Evolutionary conservation across 768 basidiomycete species (phyloP).

Genomic region (Tephrocybe sp.): DNA sequence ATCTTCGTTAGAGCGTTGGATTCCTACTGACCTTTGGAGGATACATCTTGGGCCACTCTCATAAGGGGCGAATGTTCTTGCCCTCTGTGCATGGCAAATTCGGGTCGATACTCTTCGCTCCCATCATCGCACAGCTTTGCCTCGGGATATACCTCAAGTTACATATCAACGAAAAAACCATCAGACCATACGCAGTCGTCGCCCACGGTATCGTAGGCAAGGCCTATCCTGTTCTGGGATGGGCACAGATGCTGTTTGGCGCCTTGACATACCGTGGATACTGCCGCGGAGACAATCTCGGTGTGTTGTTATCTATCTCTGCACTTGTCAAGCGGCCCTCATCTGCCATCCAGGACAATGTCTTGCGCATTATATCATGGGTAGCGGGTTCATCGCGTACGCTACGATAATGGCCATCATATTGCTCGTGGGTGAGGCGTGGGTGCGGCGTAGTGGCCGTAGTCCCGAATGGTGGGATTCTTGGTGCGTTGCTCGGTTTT

Average conservation of each 20-base stretch:
- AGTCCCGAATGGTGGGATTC: constrained; percentile 90
- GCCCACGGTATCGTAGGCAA: constrained; percentile 82
- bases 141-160: constrained; percentile 90
- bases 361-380: constrained; percentile 87
- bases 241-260: constrained; percentile 89
- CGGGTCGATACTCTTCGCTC: constrained; percentile 61
- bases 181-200: constrained; percentile 68
- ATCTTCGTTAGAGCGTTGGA: constrained; percentile 50
- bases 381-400: constrained; percentile 88
- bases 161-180: constrained; percentile 77
- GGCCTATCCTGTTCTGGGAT: constrained; percentile 78
- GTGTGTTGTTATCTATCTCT: constrained; percentile 22
- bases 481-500: constrained; percentile 41
- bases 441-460: constrained; percentile 66
- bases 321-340: neutral
- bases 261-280: constrained; percentile 72
- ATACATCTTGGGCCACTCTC: constrained; percentile 83
- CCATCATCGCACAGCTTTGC: constrained; percentile 61
- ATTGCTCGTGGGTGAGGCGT: constrained; percentile 72
- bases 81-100: constrained; percentile 70
- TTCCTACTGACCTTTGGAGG: constrained; percentile 70
- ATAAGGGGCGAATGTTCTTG: constrained; percentile 76
- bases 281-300: constrained; percentile 73
- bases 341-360: constrained; percentile 57
- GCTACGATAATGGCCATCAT: constrained; percentile 78